These are phyloP conservation scores for Botrytis medusae DNA, from an alignment of 2,329 filamentous ascomycete genomes.

Conservation along the genomic window DNA sequence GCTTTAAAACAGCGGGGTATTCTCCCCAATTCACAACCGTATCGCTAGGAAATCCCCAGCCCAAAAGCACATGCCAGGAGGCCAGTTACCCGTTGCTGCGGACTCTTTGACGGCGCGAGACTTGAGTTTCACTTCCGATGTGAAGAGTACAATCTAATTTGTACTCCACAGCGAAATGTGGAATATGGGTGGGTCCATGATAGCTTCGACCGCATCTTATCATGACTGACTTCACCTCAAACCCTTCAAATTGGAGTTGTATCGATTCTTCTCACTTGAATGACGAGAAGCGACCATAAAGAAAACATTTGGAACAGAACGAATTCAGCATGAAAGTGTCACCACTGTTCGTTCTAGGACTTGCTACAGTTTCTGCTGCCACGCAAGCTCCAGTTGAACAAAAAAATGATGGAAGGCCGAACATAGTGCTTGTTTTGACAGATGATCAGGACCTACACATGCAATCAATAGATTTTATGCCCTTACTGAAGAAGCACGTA, in stretches of 20 bases:
- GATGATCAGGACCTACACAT: slow-evolving; percentile 65
- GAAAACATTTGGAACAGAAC: background rate
- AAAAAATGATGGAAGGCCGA: slow-evolving; percentile 42
- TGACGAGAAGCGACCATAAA: background rate
- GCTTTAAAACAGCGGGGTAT: background rate
- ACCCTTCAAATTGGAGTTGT: background rate
- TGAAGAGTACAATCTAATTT: background rate
- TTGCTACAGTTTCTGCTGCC: slow-evolving; percentile 24
- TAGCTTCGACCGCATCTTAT: background rate
- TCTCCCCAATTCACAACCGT: background rate
- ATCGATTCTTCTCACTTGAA: background rate
- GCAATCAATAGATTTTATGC: slow-evolving; percentile 59
- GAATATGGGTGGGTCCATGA: background rate
- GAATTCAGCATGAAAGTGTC: slow-evolving; percentile 10
- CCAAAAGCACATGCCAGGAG: background rate
- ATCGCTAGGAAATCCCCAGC: background rate
- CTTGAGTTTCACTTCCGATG: background rate
- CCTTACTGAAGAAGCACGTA: slow-evolving; percentile 54
- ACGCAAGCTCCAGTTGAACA: slow-evolving; percentile 24
- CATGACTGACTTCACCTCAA: background rate
- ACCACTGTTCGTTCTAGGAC: slow-evolving; percentile 17
- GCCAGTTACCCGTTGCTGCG: background rate
- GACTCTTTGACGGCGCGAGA: background rate
- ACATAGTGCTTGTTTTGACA: slow-evolving; percentile 62
- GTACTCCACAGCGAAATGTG: background rate